Conservation (phyloP, 2,329 filamentous ascomycete species). For the Herpotrichia juniperi region DNA sequence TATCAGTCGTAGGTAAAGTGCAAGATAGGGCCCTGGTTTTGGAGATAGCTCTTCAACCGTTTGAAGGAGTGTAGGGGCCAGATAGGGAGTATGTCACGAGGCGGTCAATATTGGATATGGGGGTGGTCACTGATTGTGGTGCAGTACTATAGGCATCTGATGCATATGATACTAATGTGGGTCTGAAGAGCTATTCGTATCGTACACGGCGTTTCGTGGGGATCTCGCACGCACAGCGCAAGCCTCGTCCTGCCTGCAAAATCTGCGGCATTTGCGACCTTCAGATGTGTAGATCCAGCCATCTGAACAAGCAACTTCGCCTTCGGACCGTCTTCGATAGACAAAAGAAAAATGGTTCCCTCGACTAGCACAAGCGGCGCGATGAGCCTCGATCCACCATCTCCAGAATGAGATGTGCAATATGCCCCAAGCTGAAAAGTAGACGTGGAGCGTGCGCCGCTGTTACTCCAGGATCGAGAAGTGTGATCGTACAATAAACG, state of each 20-base stretch:
- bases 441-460: neutral
- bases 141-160: neutral
- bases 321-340: neutral
- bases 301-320: no score
- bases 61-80: neutral
- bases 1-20: neutral
- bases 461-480: neutral
- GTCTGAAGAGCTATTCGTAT: neutral
- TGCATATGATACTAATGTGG: neutral
- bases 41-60: no score
- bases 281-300: no score
- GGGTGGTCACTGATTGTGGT: no score
- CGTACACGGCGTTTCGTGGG: neutral
- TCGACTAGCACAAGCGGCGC: no score
- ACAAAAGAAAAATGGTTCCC: neutral
- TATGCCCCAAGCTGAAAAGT: neutral
- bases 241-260: neutral
- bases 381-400: no score
- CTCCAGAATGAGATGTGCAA: no score
- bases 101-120: neutral
- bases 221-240: neutral
- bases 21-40: no score
- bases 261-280: neutral
- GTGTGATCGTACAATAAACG: conserved; percentile 14
- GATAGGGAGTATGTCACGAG: neutral